Evolutionary conservation across 129 eudicot genomes (phyloP).

Genomic region (Flaveria brownii): DNA sequence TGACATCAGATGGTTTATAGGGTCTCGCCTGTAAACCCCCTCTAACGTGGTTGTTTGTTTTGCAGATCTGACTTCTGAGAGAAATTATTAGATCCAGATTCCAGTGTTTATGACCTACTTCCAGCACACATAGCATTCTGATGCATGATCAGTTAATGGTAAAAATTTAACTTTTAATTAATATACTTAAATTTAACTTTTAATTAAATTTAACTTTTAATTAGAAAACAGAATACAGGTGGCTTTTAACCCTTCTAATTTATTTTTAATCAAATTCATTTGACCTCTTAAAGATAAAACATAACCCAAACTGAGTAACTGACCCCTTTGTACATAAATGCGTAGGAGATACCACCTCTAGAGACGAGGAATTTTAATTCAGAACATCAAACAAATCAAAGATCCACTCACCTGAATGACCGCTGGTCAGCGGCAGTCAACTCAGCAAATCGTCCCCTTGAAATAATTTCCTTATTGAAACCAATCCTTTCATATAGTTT

Average conservation of each 20-base stretch:
- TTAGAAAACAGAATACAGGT: not conserved
- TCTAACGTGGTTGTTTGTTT: too few species aligned
- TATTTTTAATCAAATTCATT: not conserved
- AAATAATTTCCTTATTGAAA: constrained; percentile 86
- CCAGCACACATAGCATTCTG: not conserved
- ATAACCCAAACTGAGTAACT: not conserved
- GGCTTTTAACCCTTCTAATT: not conserved
- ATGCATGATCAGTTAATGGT: not conserved
- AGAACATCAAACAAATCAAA: constrained; percentile 6
- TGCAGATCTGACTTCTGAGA: not conserved
- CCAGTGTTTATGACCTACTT: constrained; percentile 1
- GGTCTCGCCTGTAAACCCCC: not conserved
- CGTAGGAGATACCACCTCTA: not conserved
- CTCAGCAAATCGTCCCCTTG: constrained; percentile 87
- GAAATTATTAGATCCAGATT: not conserved
- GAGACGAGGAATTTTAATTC: constrained; percentile 1
- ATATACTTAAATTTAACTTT: not conserved
- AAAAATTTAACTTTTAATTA: constrained; percentile 8
- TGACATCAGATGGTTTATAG: not conserved
- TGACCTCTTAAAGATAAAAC: not conserved
- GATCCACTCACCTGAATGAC: constrained; percentile 69
- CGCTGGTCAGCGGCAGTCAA: constrained; percentile 86
- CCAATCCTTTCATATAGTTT: constrained; percentile 84
- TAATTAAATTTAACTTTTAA: not conserved
- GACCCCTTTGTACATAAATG: not conserved